Evolutionary conservation across 2,329 filamentous ascomycete species (phyloP), one percentile per base, ranked within the genome.

Genomic region (Helotiales sp.): DNA sequence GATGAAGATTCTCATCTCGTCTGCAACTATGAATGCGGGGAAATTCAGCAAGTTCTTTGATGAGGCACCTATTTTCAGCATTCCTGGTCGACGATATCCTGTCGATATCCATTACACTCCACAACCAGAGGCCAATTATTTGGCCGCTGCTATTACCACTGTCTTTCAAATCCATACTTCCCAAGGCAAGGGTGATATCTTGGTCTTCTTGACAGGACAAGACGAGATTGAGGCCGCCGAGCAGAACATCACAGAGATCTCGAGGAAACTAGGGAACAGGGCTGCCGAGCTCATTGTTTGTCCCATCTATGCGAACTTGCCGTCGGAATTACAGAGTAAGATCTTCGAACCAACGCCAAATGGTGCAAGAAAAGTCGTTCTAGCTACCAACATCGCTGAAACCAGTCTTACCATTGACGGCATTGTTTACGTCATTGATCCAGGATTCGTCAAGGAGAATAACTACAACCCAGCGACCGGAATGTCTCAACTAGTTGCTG

Each of bases 321-420:
- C 94, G 0, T 93, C 93, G 0, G 94, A 98, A 66, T 81, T 97
- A 1, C 96, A 99, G 77, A 88, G 91, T 57, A 95, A 95, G 77
- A 97, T 98, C 71, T 99, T 99, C 75, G 93, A 97, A 74, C 93
- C 94, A 0, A 97, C 95, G 0, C 95, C 96, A 0, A 87, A 91
- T 0, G 90, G 90, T 20, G 90, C 92, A 0, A 87, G 96, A 30
- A 99, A 98, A 77, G 93, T 98, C 0, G 93, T 99, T 0, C 81
- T 98, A 43, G 93, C 95, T 0, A 98, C 96, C 2, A 99, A 99
- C 77, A 98, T 99, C 78, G 96, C 96, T 2, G 96, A 99, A 79
- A 99, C 96, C 0, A 93, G 89, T 82, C 81, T 99, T 75, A 99
- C 96, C 0, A 97, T 99, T 66, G 94, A 98, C 77, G 95, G 94